Percentiles rank a stretch among this genome's conserved stretches.
Evolutionary conservation across 2,329 filamentous ascomycete genomes (phyloP).

Genomic region (Gremmenia infestans): DNA sequence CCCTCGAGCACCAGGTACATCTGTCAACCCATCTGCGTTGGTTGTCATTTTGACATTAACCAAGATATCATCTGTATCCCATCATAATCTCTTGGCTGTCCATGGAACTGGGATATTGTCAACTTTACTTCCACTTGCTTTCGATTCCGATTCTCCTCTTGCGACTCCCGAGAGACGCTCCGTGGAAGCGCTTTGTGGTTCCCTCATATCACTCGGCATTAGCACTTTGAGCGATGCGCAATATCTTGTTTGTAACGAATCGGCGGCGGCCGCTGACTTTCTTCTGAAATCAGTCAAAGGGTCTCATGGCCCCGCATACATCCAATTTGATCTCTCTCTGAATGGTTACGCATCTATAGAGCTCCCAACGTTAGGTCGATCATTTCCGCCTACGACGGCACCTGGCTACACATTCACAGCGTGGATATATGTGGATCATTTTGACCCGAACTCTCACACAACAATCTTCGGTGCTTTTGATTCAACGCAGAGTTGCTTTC

Average conservation of each 20-base stretch:
- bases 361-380: slow-evolving; percentile 74
- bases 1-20: slow-evolving; percentile 41
- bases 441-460: slow-evolving; percentile 80
- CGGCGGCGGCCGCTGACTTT: slow-evolving; percentile 59
- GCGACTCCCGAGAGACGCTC: slow-evolving; percentile 51
- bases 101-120: slow-evolving; percentile 68
- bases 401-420: slow-evolving; percentile 83
- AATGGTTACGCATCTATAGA: slow-evolving; percentile 89
- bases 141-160: slow-evolving; percentile 47
- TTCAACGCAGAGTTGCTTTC: slow-evolving; percentile 83
- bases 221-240: slow-evolving; percentile 78
- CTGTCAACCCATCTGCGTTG: slow-evolving; percentile 52
- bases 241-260: slow-evolving; percentile 55
- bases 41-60: slow-evolving; percentile 48
- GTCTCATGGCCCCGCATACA: slow-evolving; percentile 74
- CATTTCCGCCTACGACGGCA: slow-evolving; percentile 71
- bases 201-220: slow-evolving; percentile 70
- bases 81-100: slow-evolving; percentile 65
- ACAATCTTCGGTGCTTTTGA: slow-evolving; percentile 96
- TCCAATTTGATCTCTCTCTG: slow-evolving; percentile 89
- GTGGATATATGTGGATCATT: slow-evolving; percentile 85
- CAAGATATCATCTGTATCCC: slow-evolving; percentile 55
- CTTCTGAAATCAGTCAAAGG: slow-evolving; percentile 67
- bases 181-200: slow-evolving; percentile 62
- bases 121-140: slow-evolving; percentile 58